Base-by-base conservation (phyloP, 73 alveolate species). In the Stentor coeruleus region DNA sequence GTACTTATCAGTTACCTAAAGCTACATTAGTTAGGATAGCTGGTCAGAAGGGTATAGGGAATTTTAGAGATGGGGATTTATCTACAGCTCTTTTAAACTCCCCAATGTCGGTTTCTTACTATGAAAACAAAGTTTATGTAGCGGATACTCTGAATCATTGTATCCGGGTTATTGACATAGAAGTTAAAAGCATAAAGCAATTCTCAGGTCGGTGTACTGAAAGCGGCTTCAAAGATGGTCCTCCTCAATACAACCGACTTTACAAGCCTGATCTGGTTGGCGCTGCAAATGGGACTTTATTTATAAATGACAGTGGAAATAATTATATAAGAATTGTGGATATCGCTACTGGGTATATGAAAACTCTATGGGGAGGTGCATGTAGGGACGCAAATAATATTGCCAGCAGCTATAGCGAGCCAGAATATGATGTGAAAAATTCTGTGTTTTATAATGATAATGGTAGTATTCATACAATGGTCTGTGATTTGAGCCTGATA, bases 341-440 rank as follows among this genome's bases (percentile, higher is more conserved):
- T 33, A 28, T 66, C 20, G 37, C 36, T 40, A 66, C 79, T 31
- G 0, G 79, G 39, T 66, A 66, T 33, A 66, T 66, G 79, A 31
- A 66, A 33, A 66, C 79, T 11, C 37, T 66, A 26, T 31, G 79
- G 37, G 79, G 79, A 66, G 79, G 79, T 33, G 79, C 79, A 20
- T 66, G 79, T 31, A 37, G 79, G 20, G 66, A 49, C 66, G 66
- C 66, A 6, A 49, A 11, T 49, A 6, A 49, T 11, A 49, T 49
- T 49, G 66, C 6, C 6, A 20, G 66, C 6, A 49, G 66, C 20
- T 20, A 20, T 49, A 6, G 28, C 6, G 66, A 49, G 66, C 28
- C 66, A 49, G 66, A 49, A 20, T 49, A 49, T 20, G 28, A 49
- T 6, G 66, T 49, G 66, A 49, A 49, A 6, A 49, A 6, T 49